phyloP scores from a whole-genome alignment of 352 stramenopile genomes.

The Globisporangium megalacanthum region DNA sequence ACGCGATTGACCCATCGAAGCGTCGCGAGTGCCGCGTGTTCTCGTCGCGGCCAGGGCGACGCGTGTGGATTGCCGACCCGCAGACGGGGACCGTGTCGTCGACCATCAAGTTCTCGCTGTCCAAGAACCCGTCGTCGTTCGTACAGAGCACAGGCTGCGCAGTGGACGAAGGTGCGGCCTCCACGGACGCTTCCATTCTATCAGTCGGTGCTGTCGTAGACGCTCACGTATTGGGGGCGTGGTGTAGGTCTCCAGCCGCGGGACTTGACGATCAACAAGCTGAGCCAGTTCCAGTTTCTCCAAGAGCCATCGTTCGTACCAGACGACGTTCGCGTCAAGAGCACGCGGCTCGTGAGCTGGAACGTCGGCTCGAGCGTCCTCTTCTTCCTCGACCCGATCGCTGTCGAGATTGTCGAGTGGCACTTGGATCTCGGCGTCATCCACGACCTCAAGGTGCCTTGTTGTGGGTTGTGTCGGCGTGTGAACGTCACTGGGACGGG shows the following conservation, averaged over 20 bases:
- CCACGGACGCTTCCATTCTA: too few relatives aligned
- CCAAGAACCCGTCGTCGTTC: constrained; percentile 58
- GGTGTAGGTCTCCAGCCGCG: constrained; percentile 44
- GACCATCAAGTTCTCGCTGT: constrained; percentile 80
- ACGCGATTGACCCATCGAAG: constrained; percentile 53
- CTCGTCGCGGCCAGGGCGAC: constrained; percentile 69
- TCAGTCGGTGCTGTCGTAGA: too few relatives aligned
- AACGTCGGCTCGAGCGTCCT: constrained; percentile 72
- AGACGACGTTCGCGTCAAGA: constrained; percentile 32
- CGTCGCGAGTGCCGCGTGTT: constrained; percentile 71
- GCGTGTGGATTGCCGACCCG: constrained; percentile 78
- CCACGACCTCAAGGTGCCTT: constrained; percentile 72
- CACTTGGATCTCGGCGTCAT: constrained; percentile 83
- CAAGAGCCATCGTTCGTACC: constrained; percentile 48
- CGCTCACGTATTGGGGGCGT: too few relatives aligned
- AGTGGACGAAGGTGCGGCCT: constrained; percentile 43
- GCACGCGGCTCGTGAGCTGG: constrained; percentile 74
- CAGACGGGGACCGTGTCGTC: constrained; percentile 73
- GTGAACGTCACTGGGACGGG: too few relatives aligned
- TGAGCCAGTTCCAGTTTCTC: constrained; percentile 66
- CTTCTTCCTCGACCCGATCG: constrained; percentile 79
- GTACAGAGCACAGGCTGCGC: constrained; percentile 44
- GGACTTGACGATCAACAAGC: constrained; percentile 78
- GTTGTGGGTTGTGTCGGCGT: too few relatives aligned
- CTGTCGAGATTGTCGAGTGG: constrained; percentile 84